Conservation (phyloP, 768 basidiomycete species). For the Lentinula lateritia region DNA sequence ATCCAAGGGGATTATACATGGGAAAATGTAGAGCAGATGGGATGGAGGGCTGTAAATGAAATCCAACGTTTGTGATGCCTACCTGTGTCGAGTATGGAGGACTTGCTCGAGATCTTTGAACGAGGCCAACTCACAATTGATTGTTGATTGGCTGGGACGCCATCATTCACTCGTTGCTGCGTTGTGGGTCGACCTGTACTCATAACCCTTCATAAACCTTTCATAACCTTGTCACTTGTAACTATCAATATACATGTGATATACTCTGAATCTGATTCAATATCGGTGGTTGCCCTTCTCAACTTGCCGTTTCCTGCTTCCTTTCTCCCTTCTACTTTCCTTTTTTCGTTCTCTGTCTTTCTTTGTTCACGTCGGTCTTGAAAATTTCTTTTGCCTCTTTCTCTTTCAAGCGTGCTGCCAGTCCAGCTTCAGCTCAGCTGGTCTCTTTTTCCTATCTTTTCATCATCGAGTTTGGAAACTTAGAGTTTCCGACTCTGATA, state of each 20-base stretch:
- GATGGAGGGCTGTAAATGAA: slow-evolving; percentile 1
- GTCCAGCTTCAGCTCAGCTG: not conserved
- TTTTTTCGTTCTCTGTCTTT: not conserved
- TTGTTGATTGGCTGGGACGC: not conserved
- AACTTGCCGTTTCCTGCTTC: not conserved
- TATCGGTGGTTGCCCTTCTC: not conserved
- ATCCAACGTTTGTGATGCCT: not conserved
- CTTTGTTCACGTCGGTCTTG: not conserved
- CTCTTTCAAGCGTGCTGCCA: not conserved
- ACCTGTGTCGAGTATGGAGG: too few relatives aligned
- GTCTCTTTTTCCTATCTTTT: not conserved
- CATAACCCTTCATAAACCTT: too few relatives aligned
- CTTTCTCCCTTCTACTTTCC: not conserved
- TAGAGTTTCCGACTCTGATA: not conserved
- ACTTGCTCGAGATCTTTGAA: too few relatives aligned
- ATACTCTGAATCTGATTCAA: not conserved
- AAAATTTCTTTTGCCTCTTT: not conserved
- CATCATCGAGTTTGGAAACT: not conserved
- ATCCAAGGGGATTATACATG: not conserved
- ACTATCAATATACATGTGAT: too few relatives aligned
- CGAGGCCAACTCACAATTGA: too few relatives aligned
- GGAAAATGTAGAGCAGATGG: not conserved
- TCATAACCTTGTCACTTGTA: too few relatives aligned
- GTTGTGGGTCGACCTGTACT: not conserved
- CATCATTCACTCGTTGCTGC: not conserved